phyloP scores from a whole-genome alignment of 2,329 filamentous ascomycete genomes.

The Aciculosporium take region DNA sequence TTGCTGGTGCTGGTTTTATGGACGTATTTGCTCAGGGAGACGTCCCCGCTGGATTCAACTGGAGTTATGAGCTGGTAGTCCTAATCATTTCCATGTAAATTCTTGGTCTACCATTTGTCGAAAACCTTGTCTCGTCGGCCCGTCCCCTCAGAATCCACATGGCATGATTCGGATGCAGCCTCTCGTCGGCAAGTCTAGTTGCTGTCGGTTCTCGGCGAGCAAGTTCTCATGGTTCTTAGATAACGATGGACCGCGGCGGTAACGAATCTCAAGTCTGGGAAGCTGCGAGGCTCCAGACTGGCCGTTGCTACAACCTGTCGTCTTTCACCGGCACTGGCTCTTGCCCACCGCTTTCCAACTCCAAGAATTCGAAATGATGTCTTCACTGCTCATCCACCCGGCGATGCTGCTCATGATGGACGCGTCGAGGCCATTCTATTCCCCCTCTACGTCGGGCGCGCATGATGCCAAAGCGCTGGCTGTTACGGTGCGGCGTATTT shows the following conservation, averaged over 20 bases:
- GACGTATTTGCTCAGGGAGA: conserved; percentile 22
- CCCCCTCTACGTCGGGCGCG: conserved; percentile 14
- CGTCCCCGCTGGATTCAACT: conserved; percentile 10
- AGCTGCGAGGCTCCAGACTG: conserved; percentile 10
- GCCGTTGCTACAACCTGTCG: too few species aligned
- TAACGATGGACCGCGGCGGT: conserved; percentile 50
- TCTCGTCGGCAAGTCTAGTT: conserved; percentile 57
- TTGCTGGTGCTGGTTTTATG: conserved; percentile 14
- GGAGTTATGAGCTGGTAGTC: conserved; percentile 10
- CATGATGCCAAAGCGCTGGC: conserved; percentile 25
- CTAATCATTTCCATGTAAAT: conserved; percentile 16
- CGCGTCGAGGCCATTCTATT: conserved; percentile 15
- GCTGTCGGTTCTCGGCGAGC: conserved; percentile 58
- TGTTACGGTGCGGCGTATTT: conserved; percentile 47
- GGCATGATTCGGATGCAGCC: conserved; percentile 51
- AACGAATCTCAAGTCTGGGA: conserved; percentile 33
- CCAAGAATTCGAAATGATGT: too few species aligned
- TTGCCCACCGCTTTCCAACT: too few species aligned
- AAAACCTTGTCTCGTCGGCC: conserved; percentile 31
- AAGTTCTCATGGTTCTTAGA: conserved; percentile 47
- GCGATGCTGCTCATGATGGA: conserved; percentile 17
- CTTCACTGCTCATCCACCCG: too few species aligned
- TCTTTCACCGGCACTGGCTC: too few species aligned
- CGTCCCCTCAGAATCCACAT: conserved; percentile 59
- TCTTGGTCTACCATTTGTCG: conserved; percentile 14